Evolutionary conservation across 768 basidiomycete species (phyloP).

Genomic region (Mycena haematopus): DNA sequence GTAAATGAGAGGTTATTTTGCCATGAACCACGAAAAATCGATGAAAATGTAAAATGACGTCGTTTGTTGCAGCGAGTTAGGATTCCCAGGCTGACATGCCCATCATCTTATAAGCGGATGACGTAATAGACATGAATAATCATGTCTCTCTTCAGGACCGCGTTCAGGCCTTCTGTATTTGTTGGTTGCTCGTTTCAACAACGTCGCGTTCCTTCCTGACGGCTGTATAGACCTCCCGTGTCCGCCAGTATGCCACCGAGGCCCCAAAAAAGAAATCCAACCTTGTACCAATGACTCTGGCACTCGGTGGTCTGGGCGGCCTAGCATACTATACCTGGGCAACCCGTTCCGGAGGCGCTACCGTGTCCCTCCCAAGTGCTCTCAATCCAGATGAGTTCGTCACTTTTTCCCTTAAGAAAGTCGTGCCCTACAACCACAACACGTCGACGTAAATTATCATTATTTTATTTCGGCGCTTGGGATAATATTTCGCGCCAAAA

Average conservation of each 20-base stretch:
- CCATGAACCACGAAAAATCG: neutral
- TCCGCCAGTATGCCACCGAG: slow-evolving; percentile 41
- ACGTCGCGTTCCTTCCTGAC: neutral
- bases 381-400: slow-evolving; percentile 78
- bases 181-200: slow-evolving; percentile 9
- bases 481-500: slow-evolving; percentile 34
- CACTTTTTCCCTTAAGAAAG: slow-evolving; percentile 82
- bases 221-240: slow-evolving; percentile 8
- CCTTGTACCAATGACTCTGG: slow-evolving; percentile 48
- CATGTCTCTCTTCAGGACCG: slow-evolving; percentile 22
- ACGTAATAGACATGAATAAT: neutral
- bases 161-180: neutral
- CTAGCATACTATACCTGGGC: slow-evolving; percentile 60
- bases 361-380: slow-evolving; percentile 39
- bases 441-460: slow-evolving; percentile 64
- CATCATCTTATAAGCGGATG: neutral
- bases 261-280: slow-evolving; percentile 51
- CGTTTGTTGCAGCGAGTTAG: neutral
- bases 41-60: slow-evolving; percentile 9
- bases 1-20: neutral
- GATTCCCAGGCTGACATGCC: too few species aligned
- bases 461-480: neutral
- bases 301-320: slow-evolving; percentile 52
- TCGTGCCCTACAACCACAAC: slow-evolving; percentile 94
- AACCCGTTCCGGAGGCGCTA: slow-evolving; percentile 34